Percentiles rank a stretch among this genome's conserved stretches.
Conservation (phyloP, 345 rosid species). For the Eucalyptus tenuipes region DNA sequence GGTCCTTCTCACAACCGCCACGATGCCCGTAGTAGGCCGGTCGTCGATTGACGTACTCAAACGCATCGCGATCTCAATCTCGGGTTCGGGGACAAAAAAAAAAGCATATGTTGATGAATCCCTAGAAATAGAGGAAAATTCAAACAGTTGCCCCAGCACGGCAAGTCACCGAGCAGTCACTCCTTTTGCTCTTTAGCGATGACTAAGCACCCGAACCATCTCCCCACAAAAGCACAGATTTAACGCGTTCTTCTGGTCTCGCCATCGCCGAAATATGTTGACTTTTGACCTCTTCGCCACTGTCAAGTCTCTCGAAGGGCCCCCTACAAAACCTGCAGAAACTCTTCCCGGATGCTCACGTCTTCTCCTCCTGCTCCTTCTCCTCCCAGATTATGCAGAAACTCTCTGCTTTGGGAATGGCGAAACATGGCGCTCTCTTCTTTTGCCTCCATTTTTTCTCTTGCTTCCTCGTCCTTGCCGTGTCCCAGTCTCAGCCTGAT, state of each 20-base stretch:
- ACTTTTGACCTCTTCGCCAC: neutral
- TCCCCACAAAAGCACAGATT: neutral
- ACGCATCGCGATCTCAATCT: neutral
- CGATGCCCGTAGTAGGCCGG: accelerated
- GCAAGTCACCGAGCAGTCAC: neutral
- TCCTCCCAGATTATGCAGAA: neutral
- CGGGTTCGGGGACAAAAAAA: neutral
- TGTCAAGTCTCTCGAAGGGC: neutral
- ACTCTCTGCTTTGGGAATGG: neutral
- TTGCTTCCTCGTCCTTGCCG: neutral
- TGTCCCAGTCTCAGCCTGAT: neutral
- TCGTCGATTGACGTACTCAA: neutral
- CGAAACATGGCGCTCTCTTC: neutral
- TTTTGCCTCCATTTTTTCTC: neutral
- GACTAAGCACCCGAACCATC: neutral
- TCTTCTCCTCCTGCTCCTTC: neutral
- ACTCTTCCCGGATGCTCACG: neutral
- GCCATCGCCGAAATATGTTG: neutral
- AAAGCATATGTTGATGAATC: accelerated
- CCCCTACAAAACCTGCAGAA: neutral
- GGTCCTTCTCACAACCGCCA: neutral
- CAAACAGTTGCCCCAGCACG: neutral
- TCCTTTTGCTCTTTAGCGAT: neutral
- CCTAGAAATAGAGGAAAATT: neutral
- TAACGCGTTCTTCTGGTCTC: neutral